phyloP scores from a whole-genome alignment of 164 flowering plant genomes.

The Paratinospora sagittata region DNA sequence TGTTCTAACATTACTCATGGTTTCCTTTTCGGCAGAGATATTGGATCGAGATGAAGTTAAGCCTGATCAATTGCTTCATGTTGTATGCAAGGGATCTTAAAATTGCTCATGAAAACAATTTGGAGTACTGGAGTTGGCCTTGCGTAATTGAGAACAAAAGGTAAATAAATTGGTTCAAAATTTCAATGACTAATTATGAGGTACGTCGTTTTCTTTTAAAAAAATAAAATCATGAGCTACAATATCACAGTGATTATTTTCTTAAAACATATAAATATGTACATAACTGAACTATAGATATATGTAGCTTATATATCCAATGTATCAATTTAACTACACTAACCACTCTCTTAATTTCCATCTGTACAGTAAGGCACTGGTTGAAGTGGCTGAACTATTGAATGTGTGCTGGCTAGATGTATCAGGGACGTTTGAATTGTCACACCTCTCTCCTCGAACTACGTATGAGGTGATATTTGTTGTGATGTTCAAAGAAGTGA shows the following conservation, averaged over 20 bases:
- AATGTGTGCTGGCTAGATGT: slow-evolving; percentile 85
- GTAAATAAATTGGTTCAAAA: no score
- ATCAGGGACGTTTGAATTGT: slow-evolving; percentile 39
- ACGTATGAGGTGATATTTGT: slow-evolving; percentile 42
- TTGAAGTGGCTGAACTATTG: slow-evolving; percentile 48
- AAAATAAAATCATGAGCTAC: no score
- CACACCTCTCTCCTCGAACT: slow-evolving; percentile 41
- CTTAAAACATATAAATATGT: no score
- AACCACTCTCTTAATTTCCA: no score
- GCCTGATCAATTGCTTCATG: slow-evolving; percentile 55
- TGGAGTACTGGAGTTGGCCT: slow-evolving; percentile 52
- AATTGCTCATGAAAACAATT: slow-evolving; percentile 65
- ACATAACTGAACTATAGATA: no score
- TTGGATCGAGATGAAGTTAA: slow-evolving; percentile 47
- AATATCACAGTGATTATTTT: no score
- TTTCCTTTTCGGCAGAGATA: no score
- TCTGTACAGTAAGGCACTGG: slow-evolving; percentile 24
- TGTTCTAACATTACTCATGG: no score
- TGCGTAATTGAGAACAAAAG: slow-evolving; percentile 18
- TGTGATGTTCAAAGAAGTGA: slow-evolving; percentile 46
- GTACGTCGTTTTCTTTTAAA: no score
- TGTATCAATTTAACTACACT: no score
- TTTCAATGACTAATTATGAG: no score
- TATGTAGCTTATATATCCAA: no score
- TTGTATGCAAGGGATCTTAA: slow-evolving; percentile 49